These are phyloP conservation scores for Beauveria rudraprayagi DNA, from an alignment of 2,329 filamentous ascomycete genomes.

Conservation along the genomic window DNA sequence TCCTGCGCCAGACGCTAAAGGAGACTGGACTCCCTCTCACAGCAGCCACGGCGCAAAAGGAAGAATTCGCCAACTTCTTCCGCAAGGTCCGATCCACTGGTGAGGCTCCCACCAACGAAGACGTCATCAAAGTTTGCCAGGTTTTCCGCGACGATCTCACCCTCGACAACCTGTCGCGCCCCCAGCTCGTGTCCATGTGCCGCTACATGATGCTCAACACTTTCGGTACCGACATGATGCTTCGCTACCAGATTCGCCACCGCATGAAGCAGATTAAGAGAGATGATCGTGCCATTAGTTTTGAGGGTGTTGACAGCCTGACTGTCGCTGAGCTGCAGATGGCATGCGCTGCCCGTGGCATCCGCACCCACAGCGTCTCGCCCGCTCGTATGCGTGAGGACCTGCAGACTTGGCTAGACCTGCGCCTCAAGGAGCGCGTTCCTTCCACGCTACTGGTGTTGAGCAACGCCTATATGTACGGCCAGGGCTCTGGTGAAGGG, in stretches of 20 bases:
- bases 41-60: conserved; percentile 73
- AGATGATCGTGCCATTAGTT: conserved; percentile 89
- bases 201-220: conserved; percentile 97
- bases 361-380: conserved; percentile 86
- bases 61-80: conserved; percentile 96
- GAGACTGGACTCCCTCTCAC: conserved; percentile 92
- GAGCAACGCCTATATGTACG: conserved; percentile 97
- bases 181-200: conserved; percentile 95
- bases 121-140: conserved; percentile 98
- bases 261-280: conserved; percentile 99
- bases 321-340: conserved; percentile 91
- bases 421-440: conserved; percentile 88
- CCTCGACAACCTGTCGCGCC: conserved; percentile 90
- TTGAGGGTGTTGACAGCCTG: conserved; percentile 85
- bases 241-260: conserved; percentile 93
- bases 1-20: conserved; percentile 78
- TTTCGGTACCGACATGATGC: conserved; percentile 95
- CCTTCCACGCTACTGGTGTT: conserved; percentile 91
- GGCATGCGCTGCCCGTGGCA: conserved; percentile 83
- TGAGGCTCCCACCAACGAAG: conserved; percentile 76
- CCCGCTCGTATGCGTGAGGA: conserved; percentile 83
- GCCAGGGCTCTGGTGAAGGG: conserved; percentile 80
- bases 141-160: conserved; percentile 97
- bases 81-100: conserved; percentile 88
- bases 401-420: conserved; percentile 86